Conservation (phyloP, 306 rosid genomes). For the Oxytropis ochrocephala region DNA sequence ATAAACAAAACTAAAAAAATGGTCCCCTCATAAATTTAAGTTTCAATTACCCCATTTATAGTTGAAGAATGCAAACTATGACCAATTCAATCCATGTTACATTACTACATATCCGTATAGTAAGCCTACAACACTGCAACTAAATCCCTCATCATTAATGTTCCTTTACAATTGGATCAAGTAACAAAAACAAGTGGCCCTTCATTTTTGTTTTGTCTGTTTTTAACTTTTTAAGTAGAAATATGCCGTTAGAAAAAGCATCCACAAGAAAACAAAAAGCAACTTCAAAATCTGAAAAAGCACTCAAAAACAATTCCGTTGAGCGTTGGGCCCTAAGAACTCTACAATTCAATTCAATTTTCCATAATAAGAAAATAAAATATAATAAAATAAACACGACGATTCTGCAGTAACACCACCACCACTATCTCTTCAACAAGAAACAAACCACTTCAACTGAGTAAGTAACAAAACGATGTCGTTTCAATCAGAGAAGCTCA, state of each 20-base stretch:
- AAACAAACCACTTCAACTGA: neutral
- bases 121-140: too few species aligned
- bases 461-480: constrained; percentile 47
- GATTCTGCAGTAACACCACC: neutral
- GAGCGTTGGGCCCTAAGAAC: constrained; percentile 1
- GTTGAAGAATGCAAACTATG: too few species aligned
- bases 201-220: neutral
- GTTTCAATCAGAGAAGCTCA: constrained; percentile 23
- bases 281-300: constrained; percentile 18
- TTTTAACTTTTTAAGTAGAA: neutral
- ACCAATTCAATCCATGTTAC: too few species aligned
- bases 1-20: neutral
- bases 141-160: neutral
- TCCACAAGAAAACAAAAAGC: constrained; percentile 21
- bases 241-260: constrained; percentile 13
- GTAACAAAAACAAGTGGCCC: neutral
- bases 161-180: neutral
- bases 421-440: neutral
- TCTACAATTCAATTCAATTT: neutral
- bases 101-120: too few species aligned
- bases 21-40: too few species aligned
- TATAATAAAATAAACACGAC: neutral
- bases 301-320: constrained; percentile 22
- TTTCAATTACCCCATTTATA: too few species aligned
- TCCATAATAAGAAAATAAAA: neutral